Evolutionary conservation across 352 stramenopile genomes (phyloP).

Genomic region (Phytopythium sindhum): DNA sequence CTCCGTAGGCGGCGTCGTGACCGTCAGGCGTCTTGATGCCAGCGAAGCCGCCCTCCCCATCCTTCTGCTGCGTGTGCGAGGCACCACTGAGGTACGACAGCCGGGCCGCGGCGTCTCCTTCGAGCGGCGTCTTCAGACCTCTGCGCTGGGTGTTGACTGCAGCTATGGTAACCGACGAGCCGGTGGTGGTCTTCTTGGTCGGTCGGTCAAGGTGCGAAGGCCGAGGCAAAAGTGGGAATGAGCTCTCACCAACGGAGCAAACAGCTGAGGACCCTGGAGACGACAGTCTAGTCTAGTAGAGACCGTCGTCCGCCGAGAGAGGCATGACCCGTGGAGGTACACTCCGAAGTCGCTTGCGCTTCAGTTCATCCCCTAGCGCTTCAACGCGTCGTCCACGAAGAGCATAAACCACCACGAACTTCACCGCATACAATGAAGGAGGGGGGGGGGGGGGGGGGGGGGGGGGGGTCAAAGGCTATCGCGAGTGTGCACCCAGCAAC

Average conservation of each 20-base stretch:
- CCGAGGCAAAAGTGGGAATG: conserved; percentile 5
- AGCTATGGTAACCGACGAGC: neutral
- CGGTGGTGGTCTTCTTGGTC: neutral
- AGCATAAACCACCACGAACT: neutral
- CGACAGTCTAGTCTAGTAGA: neutral
- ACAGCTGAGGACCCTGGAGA: neutral
- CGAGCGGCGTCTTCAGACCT: conserved; percentile 5
- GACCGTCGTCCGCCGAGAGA: neutral
- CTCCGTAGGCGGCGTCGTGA: neutral
- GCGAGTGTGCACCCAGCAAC: neutral
- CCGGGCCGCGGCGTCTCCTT: neutral
- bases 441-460: no score
- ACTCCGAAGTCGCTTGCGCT: neutral
- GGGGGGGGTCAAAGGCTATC: neutral
- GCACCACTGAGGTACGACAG: conserved; percentile 5
- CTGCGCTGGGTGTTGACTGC: neutral
- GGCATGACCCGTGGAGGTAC: neutral
- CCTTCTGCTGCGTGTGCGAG: neutral
- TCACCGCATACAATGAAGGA: neutral
- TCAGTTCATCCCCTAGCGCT: neutral
- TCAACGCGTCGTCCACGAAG: neutral
- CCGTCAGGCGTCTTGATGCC: conserved; percentile 8
- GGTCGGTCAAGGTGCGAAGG: neutral
- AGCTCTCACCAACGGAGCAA: neutral
- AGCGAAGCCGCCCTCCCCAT: neutral